Percentiles rank a stretch among this genome's conserved stretches.
Conservation (phyloP, 139 green algal species). For the Picocystis salinarum region DNA sequence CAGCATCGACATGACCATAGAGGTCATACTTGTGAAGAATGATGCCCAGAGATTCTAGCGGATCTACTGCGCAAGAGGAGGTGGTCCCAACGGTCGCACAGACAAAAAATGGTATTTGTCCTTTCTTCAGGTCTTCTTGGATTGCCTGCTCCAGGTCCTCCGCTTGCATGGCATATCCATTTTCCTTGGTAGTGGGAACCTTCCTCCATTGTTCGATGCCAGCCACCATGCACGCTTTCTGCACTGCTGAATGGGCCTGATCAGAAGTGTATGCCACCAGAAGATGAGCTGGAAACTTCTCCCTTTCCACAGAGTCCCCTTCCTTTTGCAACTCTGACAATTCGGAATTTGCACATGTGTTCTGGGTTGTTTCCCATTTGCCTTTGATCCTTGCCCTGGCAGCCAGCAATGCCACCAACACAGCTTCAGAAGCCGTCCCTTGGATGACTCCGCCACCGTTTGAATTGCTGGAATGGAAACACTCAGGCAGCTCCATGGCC, state of each 20-base stretch:
- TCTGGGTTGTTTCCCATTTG: constrained; percentile 29
- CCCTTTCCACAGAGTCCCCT: neutral
- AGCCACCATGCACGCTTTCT: constrained; percentile 59
- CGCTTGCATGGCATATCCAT: constrained; percentile 25
- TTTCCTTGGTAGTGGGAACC: constrained; percentile 18
- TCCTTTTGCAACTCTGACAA: neutral
- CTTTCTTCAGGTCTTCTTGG: constrained; percentile 22
- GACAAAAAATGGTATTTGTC: constrained; percentile 52
- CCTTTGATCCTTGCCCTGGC: constrained; percentile 12
- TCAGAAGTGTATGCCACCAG: constrained; percentile 40
- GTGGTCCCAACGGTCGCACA: constrained; percentile 58
- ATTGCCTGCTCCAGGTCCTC: constrained; percentile 27
- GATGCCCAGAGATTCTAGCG: constrained; percentile 17
- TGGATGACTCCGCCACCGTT: constrained; percentile 45
- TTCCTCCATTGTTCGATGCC: constrained; percentile 35
- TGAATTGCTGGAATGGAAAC: constrained; percentile 24
- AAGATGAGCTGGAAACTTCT: constrained; percentile 11
- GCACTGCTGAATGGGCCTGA: constrained; percentile 45
- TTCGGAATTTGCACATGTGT: neutral
- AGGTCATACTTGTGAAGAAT: constrained; percentile 19
- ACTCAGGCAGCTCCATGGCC: constrained; percentile 38
- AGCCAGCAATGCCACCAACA: constrained; percentile 54
- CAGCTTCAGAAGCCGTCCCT: constrained; percentile 21
- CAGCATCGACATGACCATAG: constrained; percentile 65
- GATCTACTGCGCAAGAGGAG: constrained; percentile 44